Conservation (phyloP, 768 basidiomycete genomes). For the Kwoniella sp. region DNA sequence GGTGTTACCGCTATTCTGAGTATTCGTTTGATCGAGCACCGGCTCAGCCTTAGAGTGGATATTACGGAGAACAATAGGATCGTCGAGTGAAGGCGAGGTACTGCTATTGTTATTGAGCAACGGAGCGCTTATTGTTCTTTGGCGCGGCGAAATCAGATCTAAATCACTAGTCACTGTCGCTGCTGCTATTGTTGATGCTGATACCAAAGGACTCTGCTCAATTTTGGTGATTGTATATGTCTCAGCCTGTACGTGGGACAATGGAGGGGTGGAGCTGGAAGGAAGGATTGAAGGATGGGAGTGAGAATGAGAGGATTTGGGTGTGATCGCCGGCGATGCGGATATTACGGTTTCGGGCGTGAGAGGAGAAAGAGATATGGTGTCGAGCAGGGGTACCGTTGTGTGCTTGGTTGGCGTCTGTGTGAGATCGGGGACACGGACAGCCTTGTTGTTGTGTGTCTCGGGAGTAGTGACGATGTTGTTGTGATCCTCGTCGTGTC, state of each 20-base stretch:
- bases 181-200: conserved; percentile 10
- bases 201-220: not conserved
- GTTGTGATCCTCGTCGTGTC: not conserved
- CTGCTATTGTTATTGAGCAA: not conserved
- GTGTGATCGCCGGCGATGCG: not conserved
- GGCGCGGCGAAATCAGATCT: not conserved
- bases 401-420: conserved; percentile 4
- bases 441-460: not conserved
- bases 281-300: conserved; percentile 11
- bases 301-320: not conserved
- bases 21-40: not conserved
- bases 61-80: conserved; percentile 17
- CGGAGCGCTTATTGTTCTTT: conserved; percentile 13
- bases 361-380: conserved; percentile 1
- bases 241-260: conserved; percentile 4
- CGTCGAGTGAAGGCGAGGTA: not conserved
- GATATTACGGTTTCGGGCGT: conserved; percentile 10
- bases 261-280: conserved; percentile 18
- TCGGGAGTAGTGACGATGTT: not conserved
- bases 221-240: not conserved
- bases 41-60: not conserved
- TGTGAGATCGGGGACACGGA: not conserved
- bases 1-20: not conserved
- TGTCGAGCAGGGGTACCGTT: not conserved
- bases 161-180: conserved; percentile 4